Percentiles rank a stretch among this genome's conserved stretches.
Evolutionary conservation across 2,329 filamentous ascomycete genomes (phyloP).

Genomic region (Xylaria sp.): DNA sequence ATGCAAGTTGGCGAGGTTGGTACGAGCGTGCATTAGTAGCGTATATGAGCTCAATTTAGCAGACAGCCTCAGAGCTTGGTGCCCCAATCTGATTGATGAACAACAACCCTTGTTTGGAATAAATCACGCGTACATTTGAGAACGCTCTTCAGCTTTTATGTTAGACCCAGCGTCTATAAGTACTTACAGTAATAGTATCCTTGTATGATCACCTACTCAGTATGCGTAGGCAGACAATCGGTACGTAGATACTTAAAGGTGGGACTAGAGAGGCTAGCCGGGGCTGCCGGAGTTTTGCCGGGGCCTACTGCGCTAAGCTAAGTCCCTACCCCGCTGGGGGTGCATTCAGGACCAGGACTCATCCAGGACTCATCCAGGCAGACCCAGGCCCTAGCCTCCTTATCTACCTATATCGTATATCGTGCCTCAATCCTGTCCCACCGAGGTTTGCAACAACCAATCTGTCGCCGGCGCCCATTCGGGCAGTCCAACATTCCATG

Average conservation of each 20-base stretch:
- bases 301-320: no score
- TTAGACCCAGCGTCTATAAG: no score
- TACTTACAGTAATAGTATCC: no score
- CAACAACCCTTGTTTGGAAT: not conserved
- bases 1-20: not conserved
- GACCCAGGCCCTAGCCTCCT: not conserved
- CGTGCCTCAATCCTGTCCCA: conserved; percentile 18
- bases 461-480: conserved; percentile 25
- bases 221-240: no score
- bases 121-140: not conserved
- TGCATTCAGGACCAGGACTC: no score
- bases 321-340: conserved; percentile 34
- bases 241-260: not conserved
- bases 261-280: no score
- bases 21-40: not conserved
- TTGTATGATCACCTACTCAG: no score
- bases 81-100: not conserved
- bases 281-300: conserved; percentile 41
- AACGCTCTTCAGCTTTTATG: not conserved
- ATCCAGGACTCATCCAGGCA: no score
- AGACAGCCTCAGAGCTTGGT: not conserved
- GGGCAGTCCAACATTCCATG: conserved; percentile 33
- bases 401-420: conserved; percentile 4
- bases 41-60: not conserved
- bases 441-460: conserved; percentile 26